Evolutionary conservation across 768 basidiomycete genomes (phyloP).

Genomic region (Trametes elegans): DNA sequence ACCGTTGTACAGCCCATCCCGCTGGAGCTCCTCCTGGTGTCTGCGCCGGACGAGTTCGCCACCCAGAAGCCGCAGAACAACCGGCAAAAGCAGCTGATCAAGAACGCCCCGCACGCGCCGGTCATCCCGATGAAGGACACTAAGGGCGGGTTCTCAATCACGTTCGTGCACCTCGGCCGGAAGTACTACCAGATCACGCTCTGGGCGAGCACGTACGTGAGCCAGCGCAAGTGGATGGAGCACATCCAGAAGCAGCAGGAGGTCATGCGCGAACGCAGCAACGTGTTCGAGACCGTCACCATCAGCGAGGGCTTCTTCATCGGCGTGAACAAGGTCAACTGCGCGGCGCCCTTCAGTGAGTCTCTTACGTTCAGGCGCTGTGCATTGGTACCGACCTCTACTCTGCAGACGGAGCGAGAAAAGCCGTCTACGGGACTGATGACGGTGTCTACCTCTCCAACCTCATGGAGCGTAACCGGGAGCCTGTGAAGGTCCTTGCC

Average conservation of each 20-base stretch:
- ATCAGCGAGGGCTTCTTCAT: constrained; percentile 89
- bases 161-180: constrained; percentile 90
- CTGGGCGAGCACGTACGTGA: constrained; percentile 83
- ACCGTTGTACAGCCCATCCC: constrained; percentile 76
- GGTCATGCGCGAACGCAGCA: constrained; percentile 75
- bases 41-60: constrained; percentile 67
- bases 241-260: constrained; percentile 88
- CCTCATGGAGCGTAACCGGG: constrained; percentile 67
- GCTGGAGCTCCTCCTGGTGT: constrained; percentile 84
- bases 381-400: background rate
- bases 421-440: constrained; percentile 95
- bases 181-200: constrained; percentile 90
- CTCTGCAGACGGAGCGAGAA: constrained; percentile 67
- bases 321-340: constrained; percentile 85
- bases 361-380: constrained; percentile 21
- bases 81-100: constrained; percentile 34
- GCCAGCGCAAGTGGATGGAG: constrained; percentile 94
- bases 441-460: constrained; percentile 97
- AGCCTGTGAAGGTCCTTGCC: constrained; percentile 88
- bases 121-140: constrained; percentile 53
- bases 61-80: constrained; percentile 25
- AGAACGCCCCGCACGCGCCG: constrained; percentile 41
- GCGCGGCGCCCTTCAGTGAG: constrained; percentile 86
- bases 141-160: constrained; percentile 89
- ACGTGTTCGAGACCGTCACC: constrained; percentile 80